Evolutionary conservation across 1,284 basidiomycete genomes (phyloP), one percentile per base, ranked within the genome.

Genomic region (Polyporus tsugae): DNA sequence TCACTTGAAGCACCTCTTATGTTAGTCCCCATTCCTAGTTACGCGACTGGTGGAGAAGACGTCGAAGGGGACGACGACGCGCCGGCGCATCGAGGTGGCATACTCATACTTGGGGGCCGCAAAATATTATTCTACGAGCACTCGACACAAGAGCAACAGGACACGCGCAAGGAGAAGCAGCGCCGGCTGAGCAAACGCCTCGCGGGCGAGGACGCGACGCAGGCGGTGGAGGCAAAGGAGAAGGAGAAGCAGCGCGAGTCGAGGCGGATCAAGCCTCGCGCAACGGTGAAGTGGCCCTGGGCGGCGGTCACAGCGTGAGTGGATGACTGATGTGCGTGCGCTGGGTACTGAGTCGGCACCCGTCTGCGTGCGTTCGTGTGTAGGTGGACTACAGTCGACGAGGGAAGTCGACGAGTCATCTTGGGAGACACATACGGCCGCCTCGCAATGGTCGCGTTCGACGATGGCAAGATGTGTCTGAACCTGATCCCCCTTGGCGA

Each of bases 341-440:
- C 69, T 58, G 53, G 6, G 29, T 62, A 36, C 42, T 55, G 22
- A 38, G 25, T 2, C 17, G 25, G 55, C 57, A 35, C 60, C 57
- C 42, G 49, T 55, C 44, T 60, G 7, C 22, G 11, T 52, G 46
- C 46, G 22, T 62, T 22, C 46, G 22, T 62, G 2, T 63, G 4
- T 61, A 93, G 89, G 55, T 86, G 86, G 78, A 87, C 84, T 71
- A 70, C 79, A 6, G 74, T 88, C 38, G 86, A 86, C 60, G 78
- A 79, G 25, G 80, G 81, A 49, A 77, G 83, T 15, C 77, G 82
- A 17, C 83, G 86, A 46, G 87, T 90, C 66, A 77, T 97, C 19
- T 80, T 97, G 15, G 93, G 93, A 1, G 96, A 97, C 75, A 83
- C 84, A n/a, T 93, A 86, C 74, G 96, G 96, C 19, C 87, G 88